Evolutionary conservation across 257 asterid species (phyloP).

Genomic region (Solanum habrochaites): DNA sequence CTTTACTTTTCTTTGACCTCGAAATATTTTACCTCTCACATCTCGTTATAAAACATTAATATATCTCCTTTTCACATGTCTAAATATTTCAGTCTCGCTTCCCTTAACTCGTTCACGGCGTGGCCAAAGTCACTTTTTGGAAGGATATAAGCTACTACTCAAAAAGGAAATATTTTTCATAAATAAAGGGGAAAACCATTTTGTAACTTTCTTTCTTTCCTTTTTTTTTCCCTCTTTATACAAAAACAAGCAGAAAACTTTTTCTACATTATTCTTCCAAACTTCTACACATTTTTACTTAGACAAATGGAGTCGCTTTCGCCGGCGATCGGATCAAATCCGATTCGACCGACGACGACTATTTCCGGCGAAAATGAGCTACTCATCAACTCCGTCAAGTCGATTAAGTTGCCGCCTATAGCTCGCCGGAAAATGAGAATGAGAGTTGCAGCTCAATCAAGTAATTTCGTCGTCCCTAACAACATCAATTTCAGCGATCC

Average conservation of each 20-base stretch:
- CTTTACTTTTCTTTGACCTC: too few species aligned
- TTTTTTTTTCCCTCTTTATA: background rate
- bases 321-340: conserved; percentile 35
- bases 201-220: background rate
- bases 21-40: background rate
- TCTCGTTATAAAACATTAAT: background rate
- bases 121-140: background rate
- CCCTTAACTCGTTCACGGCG: too few species aligned
- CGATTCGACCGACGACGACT: conserved; percentile 6
- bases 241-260: background rate
- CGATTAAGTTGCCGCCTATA: background rate
- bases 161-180: background rate
- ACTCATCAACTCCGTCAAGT: background rate
- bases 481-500: conserved; percentile 52
- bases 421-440: conserved; percentile 6
- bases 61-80: background rate
- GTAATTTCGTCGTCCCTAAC: background rate
- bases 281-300: background rate
- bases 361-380: background rate
- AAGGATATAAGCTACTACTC: background rate
- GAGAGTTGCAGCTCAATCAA: background rate
- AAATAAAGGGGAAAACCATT: background rate
- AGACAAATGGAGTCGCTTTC: conserved; percentile 42
- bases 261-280: background rate
- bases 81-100: background rate